Evolutionary conservation across 768 basidiomycete species (phyloP).

Genomic region (Baorangia bicolor): DNA sequence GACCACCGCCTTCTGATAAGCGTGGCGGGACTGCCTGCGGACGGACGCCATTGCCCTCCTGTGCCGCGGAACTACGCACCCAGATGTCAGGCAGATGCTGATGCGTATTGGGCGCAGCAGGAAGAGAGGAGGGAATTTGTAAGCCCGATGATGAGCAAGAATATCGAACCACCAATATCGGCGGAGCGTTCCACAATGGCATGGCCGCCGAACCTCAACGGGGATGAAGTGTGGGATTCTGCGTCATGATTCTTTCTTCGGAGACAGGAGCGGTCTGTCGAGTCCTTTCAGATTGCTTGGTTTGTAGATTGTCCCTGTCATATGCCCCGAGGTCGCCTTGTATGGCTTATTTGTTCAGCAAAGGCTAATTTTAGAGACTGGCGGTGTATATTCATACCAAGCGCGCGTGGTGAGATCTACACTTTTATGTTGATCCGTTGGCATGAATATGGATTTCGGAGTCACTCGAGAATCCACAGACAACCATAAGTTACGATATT

Average conservation of each 20-base stretch:
- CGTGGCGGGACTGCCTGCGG: conserved; percentile 7
- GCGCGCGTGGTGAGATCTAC: conserved; percentile 27
- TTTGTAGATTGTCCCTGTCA: conserved; percentile 16
- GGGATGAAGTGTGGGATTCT: conserved; percentile 20
- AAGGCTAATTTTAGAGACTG: conserved; percentile 25
- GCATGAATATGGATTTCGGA: conserved; percentile 13
- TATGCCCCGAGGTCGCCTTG: conserved; percentile 21
- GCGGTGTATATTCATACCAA: conserved; percentile 3
- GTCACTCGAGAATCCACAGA: conserved; percentile 10
- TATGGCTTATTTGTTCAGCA: conserved; percentile 15
- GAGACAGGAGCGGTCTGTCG: conserved; percentile 11
- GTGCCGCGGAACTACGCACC: conserved; percentile 25
- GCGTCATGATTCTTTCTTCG: conserved; percentile 13
- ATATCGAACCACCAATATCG: conserved; percentile 35
- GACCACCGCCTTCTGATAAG: conserved; percentile 28
- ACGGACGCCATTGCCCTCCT: not conserved
- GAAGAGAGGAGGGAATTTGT: not conserved
- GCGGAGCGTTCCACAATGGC: conserved; percentile 45
- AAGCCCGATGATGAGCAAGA: not conserved
- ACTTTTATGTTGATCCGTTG: conserved; percentile 28
- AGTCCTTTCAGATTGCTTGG: conserved; percentile 19
- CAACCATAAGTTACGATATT: conserved; percentile 20
- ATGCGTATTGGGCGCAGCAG: conserved; percentile 40
- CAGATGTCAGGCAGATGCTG: conserved; percentile 32
- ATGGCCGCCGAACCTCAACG: conserved; percentile 28